Evolutionary conservation across 345 rosid genomes (phyloP).

Genomic region (Eucalyptus sp.): DNA sequence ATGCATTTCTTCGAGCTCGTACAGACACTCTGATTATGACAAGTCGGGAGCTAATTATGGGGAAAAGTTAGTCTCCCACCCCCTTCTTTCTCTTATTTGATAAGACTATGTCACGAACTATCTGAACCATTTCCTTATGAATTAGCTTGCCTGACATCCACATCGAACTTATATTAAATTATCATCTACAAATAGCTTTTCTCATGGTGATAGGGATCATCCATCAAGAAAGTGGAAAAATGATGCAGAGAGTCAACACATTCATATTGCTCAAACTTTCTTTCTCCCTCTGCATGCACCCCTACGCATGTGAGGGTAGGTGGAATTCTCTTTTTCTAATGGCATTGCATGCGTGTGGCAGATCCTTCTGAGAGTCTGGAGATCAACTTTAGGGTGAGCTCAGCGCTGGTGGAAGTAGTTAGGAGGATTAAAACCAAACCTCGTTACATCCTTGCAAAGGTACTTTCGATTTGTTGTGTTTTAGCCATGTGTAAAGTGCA

Average conservation of each 20-base stretch:
- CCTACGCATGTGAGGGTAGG: neutral
- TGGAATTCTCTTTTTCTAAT: neutral
- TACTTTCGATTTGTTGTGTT: constrained; percentile 4
- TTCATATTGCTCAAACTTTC: neutral
- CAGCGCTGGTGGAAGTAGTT: constrained; percentile 90
- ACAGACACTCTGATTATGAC: constrained; percentile 87
- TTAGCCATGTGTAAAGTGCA: neutral
- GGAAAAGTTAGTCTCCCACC: constrained; percentile 46
- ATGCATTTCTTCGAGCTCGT: constrained; percentile 41
- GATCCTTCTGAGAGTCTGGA: constrained; percentile 89
- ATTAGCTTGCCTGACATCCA: neutral
- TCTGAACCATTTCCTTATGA: neutral
- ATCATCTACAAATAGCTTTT: neutral
- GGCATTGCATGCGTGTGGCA: constrained; percentile 9
- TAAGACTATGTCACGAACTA: neutral
- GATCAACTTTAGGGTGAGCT: constrained; percentile 94
- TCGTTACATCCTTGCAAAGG: constrained; percentile 97
- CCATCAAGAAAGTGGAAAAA: neutral
- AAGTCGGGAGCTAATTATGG: constrained; percentile 82
- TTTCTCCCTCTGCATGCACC: neutral
- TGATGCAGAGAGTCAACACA: neutral
- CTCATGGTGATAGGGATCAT: neutral
- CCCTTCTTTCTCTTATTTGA: neutral
- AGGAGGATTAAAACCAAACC: constrained; percentile 69
- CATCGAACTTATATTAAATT: neutral